Percentiles rank a stretch among this genome's conserved stretches.
Evolutionary conservation across 768 basidiomycete species (phyloP).

Genomic region (Serendipita sp.): DNA sequence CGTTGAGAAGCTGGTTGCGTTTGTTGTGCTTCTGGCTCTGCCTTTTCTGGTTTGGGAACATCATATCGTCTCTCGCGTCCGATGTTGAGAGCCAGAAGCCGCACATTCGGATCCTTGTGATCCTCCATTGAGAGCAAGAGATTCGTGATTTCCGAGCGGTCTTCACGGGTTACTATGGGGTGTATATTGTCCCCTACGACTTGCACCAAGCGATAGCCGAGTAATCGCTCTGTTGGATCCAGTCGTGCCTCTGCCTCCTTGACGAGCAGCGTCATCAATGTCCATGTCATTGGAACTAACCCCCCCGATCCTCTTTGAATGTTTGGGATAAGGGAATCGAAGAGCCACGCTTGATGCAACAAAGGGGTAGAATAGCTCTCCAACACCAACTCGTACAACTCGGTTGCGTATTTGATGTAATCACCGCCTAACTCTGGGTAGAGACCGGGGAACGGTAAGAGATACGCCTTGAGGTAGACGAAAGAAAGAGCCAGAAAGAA

Average conservation of each 20-base stretch:
- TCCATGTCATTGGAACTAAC: not conserved
- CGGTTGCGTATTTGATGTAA: not conserved
- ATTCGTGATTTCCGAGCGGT: not conserved
- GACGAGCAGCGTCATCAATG: not conserved
- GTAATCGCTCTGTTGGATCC: not conserved
- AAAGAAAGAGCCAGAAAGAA: too few species aligned
- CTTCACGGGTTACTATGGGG: not conserved
- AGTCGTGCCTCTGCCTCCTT: not conserved
- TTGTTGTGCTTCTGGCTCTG: too few species aligned
- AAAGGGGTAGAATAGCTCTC: not conserved
- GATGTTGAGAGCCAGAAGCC: not conserved
- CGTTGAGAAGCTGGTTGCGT: too few species aligned
- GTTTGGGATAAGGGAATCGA: too few species aligned
- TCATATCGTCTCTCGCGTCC: too few species aligned
- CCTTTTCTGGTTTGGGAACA: too few species aligned
- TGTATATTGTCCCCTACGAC: not conserved
- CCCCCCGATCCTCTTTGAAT: not conserved
- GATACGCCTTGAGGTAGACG: not conserved
- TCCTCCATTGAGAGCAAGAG: not conserved
- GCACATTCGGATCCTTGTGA: not conserved
- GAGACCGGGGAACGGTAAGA: not conserved
- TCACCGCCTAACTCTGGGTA: not conserved
- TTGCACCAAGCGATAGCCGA: not conserved
- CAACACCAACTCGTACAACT: not conserved
- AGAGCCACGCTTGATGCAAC: too few species aligned